These are phyloP conservation scores for Euphorbia schlechtendalii DNA, from an alignment of 441 rosid genomes.

Conservation along the genomic window DNA sequence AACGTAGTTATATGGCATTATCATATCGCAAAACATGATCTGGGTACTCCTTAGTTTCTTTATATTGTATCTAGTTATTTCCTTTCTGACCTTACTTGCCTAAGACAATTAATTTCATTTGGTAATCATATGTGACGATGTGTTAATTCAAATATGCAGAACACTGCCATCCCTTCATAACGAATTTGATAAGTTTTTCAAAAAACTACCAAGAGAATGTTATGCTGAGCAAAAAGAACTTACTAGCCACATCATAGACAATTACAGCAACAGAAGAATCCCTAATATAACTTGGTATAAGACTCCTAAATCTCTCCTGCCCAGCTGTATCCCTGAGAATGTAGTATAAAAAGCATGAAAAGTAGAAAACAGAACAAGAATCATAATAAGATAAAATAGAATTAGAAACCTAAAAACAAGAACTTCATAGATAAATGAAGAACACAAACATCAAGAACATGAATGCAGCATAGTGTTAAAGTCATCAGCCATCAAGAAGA, in stretches of 20 bases:
- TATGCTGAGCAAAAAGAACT: conserved; percentile 1
- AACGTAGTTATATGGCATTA: background rate
- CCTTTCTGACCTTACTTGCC: background rate
- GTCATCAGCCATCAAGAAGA: background rate
- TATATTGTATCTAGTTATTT: background rate
- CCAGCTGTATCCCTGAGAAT: conserved; percentile 85
- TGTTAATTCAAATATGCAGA: background rate
- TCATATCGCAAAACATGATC: background rate
- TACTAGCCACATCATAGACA: conserved; percentile 21
- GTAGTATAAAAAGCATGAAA: background rate
- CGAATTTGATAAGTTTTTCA: background rate
- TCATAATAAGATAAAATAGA: too few species aligned
- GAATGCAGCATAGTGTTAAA: background rate
- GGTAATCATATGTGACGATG: too few species aligned
- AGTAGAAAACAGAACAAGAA: too few species aligned
- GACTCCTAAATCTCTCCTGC: conserved; percentile 89
- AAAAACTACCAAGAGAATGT: background rate
- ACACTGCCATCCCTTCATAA: background rate
- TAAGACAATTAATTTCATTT: too few species aligned
- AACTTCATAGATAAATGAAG: background rate
- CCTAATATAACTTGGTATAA: conserved; percentile 85
- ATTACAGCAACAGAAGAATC: conserved; percentile 86
- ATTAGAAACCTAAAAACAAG: too few species aligned
- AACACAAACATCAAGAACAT: background rate
- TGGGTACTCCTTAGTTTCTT: background rate